Evolutionary conservation across 2,329 filamentous ascomycete genomes (phyloP).

Genomic region (Xylaria arbuscula): DNA sequence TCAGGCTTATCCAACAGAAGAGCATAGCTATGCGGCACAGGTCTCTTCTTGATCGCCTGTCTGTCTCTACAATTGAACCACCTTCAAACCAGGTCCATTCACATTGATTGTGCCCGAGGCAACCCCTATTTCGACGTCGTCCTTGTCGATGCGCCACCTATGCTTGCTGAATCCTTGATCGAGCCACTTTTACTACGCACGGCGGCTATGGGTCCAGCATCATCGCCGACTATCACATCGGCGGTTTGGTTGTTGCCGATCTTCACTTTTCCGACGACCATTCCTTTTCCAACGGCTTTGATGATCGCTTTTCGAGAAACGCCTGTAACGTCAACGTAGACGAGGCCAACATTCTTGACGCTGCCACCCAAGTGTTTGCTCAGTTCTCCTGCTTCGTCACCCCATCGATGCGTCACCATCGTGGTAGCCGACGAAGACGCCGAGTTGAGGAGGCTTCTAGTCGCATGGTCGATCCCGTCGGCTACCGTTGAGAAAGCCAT

Average conservation of each 20-base stretch:
- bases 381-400: slow-evolving; percentile 82
- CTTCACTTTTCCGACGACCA: slow-evolving; percentile 86
- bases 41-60: slow-evolving; percentile 10
- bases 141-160: slow-evolving; percentile 38
- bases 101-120: not conserved
- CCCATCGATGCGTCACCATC: slow-evolving; percentile 90
- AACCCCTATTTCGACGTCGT: slow-evolving; percentile 38
- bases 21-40: not conserved
- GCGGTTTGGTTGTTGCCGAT: slow-evolving; percentile 69
- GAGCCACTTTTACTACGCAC: slow-evolving; percentile 34
- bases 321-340: slow-evolving; percentile 96
- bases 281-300: slow-evolving; percentile 95
- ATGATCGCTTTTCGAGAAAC: slow-evolving; percentile 90
- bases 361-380: slow-evolving; percentile 82
- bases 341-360: slow-evolving; percentile 94
- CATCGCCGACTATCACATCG: slow-evolving; percentile 74
- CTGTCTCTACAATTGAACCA: not conserved
- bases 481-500: slow-evolving; percentile 96
- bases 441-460: slow-evolving; percentile 79
- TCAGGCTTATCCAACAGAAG: not conserved
- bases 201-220: slow-evolving; percentile 54
- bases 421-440: slow-evolving; percentile 83
- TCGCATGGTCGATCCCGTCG: slow-evolving; percentile 91
- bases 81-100: not conserved
- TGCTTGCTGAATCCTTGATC: slow-evolving; percentile 41